phyloP scores from a whole-genome alignment of 441 rosid species.

The Codiaeum variegatum region DNA sequence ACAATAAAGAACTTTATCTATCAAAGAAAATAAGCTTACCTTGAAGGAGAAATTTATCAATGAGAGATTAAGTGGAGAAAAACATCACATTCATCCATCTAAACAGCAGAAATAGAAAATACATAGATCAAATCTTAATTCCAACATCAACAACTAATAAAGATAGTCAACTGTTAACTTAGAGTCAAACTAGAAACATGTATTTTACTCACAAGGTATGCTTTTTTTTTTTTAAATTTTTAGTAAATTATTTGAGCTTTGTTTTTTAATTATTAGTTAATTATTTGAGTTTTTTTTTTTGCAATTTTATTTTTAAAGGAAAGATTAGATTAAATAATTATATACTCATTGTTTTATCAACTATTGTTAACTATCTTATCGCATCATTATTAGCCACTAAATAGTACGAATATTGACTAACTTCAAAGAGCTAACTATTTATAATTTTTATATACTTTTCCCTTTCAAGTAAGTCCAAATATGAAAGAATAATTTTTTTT shows the following conservation, averaged over 20 bases:
- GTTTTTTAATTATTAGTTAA: too few relatives aligned
- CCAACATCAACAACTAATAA: neutral
- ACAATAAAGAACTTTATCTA: neutral
- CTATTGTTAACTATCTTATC: too few relatives aligned
- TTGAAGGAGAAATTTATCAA: slow-evolving; percentile 74
- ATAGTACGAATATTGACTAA: too few relatives aligned
- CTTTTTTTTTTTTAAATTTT: neutral
- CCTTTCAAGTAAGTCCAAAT: too few relatives aligned
- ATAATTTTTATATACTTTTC: too few relatives aligned
- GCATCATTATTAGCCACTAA: too few relatives aligned
- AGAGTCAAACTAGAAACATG: slow-evolving; percentile 65
- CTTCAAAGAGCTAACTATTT: too few relatives aligned
- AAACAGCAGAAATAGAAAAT: slow-evolving; percentile 17
- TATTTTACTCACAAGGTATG: slow-evolving; percentile 45
- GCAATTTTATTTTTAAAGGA: too few relatives aligned
- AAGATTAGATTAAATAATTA: too few relatives aligned
- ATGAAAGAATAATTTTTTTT: too few relatives aligned
- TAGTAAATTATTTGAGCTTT: too few relatives aligned
- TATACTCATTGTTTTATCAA: too few relatives aligned
- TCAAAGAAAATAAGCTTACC: slow-evolving; percentile 29
- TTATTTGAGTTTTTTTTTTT: neutral
- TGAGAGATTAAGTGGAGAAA: slow-evolving; percentile 53
- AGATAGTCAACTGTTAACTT: slow-evolving; percentile 31
- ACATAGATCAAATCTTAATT: neutral
- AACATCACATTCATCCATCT: slow-evolving; percentile 69